Conservation (phyloP, 2,329 filamentous ascomycete genomes). For the Fusarium devonianum region DNA sequence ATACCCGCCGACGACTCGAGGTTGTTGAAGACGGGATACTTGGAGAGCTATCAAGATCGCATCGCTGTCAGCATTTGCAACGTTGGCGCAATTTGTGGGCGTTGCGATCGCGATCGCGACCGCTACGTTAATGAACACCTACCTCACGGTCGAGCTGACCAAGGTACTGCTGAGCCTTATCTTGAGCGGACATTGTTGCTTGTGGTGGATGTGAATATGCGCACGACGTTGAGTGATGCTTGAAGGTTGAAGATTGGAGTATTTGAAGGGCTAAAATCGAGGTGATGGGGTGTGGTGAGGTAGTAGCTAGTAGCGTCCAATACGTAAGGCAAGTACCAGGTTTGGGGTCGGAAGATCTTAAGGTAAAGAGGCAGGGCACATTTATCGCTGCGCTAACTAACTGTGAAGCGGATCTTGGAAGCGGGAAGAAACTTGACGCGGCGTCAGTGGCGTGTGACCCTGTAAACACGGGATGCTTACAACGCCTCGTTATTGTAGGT, state of each 20-base stretch:
- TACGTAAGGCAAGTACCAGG: constrained; percentile 33
- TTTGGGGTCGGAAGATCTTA: constrained; percentile 17
- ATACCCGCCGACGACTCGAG: constrained; percentile 84
- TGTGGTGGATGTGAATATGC: constrained; percentile 41
- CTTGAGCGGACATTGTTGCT: constrained; percentile 71
- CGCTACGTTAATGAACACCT: constrained; percentile 45
- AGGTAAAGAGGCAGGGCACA: constrained; percentile 36
- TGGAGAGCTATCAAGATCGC: constrained; percentile 70
- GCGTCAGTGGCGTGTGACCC: constrained; percentile 45
- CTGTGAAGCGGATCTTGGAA: constrained; percentile 36
- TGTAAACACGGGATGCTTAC: constrained; percentile 17
- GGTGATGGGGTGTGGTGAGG: constrained; percentile 31
- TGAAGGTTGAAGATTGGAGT: constrained; percentile 16
- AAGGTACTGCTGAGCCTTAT: constrained; percentile 78
- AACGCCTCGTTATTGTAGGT: no score
- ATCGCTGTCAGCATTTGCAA: constrained; percentile 36
- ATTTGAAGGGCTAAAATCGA: constrained; percentile 29
- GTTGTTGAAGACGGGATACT: constrained; percentile 84
- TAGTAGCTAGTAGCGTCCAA: constrained; percentile 29
- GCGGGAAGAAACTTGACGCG: constrained; percentile 40
- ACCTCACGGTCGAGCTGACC: constrained; percentile 85
- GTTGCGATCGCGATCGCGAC: constrained; percentile 13
- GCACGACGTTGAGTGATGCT: constrained; percentile 23
- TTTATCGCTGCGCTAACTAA: constrained; percentile 41
- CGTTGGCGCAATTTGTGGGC: constrained; percentile 26